phyloP scores from a whole-genome alignment of 805 yeast genomes.

The Candida dajiaensis region DNA sequence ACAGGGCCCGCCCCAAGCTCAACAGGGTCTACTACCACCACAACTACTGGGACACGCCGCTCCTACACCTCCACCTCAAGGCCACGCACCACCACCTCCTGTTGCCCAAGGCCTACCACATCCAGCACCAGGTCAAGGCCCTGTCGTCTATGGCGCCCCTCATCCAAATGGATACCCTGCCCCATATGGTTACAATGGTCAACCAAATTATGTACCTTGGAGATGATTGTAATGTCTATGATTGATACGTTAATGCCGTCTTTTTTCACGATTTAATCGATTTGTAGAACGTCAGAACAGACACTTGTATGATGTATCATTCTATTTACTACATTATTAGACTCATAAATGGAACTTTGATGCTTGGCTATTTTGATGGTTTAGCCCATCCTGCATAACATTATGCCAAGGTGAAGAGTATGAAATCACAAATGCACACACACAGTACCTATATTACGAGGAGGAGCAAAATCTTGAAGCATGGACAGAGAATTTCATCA shows the following conservation, averaged over 20 bases:
- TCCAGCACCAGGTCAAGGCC: not conserved
- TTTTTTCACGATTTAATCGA: not conserved
- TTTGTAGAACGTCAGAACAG: not conserved
- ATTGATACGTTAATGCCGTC: not conserved
- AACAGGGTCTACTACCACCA: constrained; percentile 1
- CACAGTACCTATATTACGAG: too few relatives aligned
- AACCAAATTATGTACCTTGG: not conserved
- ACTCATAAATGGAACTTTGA: too few relatives aligned
- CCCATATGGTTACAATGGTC: not conserved
- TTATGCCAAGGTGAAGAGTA: too few relatives aligned
- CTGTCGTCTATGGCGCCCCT: not conserved
- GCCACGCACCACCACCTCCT: not conserved
- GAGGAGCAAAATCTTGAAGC: too few relatives aligned
- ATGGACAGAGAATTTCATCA: too few relatives aligned
- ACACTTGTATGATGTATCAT: too few relatives aligned
- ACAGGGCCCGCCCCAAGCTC: not conserved
- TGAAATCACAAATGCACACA: too few relatives aligned
- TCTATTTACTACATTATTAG: too few relatives aligned
- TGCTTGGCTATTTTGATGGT: too few relatives aligned
- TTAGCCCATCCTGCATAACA: too few relatives aligned
- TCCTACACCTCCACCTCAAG: not conserved
- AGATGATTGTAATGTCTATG: not conserved
- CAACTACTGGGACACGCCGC: not conserved
- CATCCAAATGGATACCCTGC: constrained; percentile 1
- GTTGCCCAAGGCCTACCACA: not conserved